Evolutionary conservation across 2,329 filamentous ascomycete species (phyloP), one percentile per base, ranked within the genome.

Genomic region (Nemania sp.): DNA sequence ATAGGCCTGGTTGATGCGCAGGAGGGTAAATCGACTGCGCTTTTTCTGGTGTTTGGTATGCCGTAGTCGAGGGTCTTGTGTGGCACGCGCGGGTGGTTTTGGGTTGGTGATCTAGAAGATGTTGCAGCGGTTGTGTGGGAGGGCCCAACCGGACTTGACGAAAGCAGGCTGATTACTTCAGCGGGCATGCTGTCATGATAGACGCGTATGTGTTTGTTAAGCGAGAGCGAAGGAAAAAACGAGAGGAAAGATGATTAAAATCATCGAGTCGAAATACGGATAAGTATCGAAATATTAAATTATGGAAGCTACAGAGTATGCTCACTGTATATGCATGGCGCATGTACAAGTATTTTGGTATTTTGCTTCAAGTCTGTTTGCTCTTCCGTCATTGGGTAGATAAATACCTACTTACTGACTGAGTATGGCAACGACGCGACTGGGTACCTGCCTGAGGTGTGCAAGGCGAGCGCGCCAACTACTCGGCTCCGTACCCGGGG

Each of bases 131-230:
- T 15, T 43, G 66, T 60, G 51, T 52, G 59, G 5, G 73, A 67
- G 22, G 67, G 68, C 58, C 53, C 29, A 26, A 71, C 62, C 11
- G 78, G 77, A 63, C 79, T 80, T 0, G 75, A 76, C 27, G 79
- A 80, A 15, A 81, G 67, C 20, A 81, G 64, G 67, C 71, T 75
- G 62, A 82, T 81, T 10, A 82, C 73, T 68, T 81, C 79, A 27
- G 73, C 59, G 8, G 78, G 70, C 79, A 81, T 81, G 55, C 71
- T 58, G 60, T 15, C 61, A 52, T 56, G 24, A 52, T 58, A 7
- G 22, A 55, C 24, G 43, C 55, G 22, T 7, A 27, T n/a, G 18
- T 45, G 11, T 52, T 18, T 41, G 38, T 24, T n/a, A 5, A 43
- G 6, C 3, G n/a, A 15, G 13, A 26, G n/a, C 22, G 4, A n/a